Evolutionary conservation across 139 green algal species (phyloP).

Genomic region (Chlorella ohadii): DNA sequence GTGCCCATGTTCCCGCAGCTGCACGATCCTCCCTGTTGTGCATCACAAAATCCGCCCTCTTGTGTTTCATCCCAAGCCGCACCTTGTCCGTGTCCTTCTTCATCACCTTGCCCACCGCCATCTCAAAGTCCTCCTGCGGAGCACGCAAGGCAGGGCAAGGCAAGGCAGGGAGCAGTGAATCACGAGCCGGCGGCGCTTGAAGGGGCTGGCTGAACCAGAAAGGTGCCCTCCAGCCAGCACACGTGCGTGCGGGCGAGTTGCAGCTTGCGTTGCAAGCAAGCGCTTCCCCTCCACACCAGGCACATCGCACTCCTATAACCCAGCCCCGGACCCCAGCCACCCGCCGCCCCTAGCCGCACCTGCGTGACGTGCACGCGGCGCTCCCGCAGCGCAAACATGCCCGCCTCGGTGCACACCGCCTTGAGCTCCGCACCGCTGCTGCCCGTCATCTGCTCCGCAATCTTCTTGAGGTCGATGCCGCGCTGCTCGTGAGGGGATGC

Average conservation of each 20-base stretch:
- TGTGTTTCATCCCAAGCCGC: too few species aligned
- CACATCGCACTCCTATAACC: too few species aligned
- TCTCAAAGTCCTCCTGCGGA: conserved; percentile 98
- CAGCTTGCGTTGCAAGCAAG: too few species aligned
- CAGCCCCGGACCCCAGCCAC: not conserved
- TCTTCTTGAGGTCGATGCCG: conserved; percentile 96
- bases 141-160: not conserved
- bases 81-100: conserved; percentile 93
- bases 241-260: too few species aligned
- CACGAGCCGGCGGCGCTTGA: too few species aligned
- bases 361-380: conserved; percentile 97
- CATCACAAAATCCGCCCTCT: too few species aligned
- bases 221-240: too few species aligned
- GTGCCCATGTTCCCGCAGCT: too few species aligned
- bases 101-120: conserved; percentile 98
- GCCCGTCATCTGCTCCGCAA: conserved; percentile 93
- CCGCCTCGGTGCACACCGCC: conserved; percentile 96
- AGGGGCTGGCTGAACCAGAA: too few species aligned
- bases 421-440: conserved; percentile 97
- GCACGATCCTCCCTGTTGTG: too few species aligned
- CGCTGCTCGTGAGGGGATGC: conserved; percentile 38
- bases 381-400: conserved; percentile 99
- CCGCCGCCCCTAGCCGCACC: not conserved
- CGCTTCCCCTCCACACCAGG: too few species aligned
- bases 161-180: too few species aligned